Conservation (phyloP, 208 protist genomes). For the Leishmania tropica region DNA sequence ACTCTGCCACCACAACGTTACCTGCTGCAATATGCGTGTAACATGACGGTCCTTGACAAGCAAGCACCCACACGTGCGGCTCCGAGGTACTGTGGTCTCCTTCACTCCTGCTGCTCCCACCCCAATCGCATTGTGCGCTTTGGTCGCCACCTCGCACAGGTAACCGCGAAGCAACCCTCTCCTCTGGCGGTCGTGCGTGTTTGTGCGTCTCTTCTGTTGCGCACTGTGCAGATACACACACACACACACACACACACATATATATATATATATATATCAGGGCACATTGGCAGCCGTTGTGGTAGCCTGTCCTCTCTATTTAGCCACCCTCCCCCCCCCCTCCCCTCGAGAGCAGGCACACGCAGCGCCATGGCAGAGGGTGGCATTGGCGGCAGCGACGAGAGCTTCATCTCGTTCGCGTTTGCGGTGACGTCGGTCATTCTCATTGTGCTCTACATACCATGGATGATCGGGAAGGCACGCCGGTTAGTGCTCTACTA, state of each 20-base stretch:
- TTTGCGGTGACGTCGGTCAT: slow-evolving; percentile 88
- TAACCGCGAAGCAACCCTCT: too few relatives aligned
- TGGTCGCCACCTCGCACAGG: background rate
- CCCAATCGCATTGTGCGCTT: background rate
- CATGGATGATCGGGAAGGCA: slow-evolving; percentile 74
- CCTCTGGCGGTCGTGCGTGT: background rate
- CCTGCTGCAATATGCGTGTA: background rate
- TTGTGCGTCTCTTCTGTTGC: background rate
- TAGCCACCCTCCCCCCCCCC: background rate
- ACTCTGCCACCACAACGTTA: background rate
- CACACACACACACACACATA: too few relatives aligned
- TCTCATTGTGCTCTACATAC: slow-evolving; percentile 88
- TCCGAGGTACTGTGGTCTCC: background rate
- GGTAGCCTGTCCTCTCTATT: background rate
- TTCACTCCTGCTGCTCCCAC: background rate
- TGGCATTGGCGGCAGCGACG: slow-evolving; percentile 81
- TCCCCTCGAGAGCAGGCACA: background rate
- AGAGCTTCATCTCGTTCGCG: slow-evolving; percentile 88
- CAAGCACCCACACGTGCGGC: background rate
- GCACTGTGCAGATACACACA: background rate
- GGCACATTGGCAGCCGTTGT: background rate
- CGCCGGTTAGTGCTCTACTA: slow-evolving; percentile 67
- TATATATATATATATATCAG: background rate
- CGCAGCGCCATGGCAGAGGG: slow-evolving; percentile 37
- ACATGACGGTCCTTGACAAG: background rate